Conservation (phyloP, 768 basidiomycete genomes). For the Chalciporus piperatus region DNA sequence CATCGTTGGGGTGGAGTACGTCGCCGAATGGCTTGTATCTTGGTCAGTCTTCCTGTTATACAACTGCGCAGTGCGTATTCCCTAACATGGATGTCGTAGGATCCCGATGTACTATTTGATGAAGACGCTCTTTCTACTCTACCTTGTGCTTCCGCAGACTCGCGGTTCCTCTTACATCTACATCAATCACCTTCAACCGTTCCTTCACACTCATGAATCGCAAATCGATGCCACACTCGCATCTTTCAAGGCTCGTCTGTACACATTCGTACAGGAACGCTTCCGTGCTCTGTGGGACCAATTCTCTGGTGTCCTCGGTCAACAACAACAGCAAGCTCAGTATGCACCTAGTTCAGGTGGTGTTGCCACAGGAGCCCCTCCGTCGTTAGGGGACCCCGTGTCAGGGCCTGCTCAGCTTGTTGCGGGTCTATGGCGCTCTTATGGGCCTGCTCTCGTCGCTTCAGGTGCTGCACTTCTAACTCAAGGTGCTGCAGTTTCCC, state of each 20-base stretch:
- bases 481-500: conserved; percentile 45
- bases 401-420: conserved; percentile 66
- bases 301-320: conserved; percentile 47
- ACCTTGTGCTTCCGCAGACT: conserved; percentile 87
- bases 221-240: conserved; percentile 84
- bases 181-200: conserved; percentile 71
- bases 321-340: conserved; percentile 37
- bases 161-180: conserved; percentile 88
- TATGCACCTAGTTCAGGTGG: conserved; percentile 20
- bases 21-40: conserved; percentile 83
- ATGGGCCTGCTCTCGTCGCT: conserved; percentile 70
- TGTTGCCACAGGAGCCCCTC: conserved; percentile 35
- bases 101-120: conserved; percentile 84
- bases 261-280: conserved; percentile 63
- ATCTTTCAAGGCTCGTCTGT: conserved; percentile 54
- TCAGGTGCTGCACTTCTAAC: conserved; percentile 62
- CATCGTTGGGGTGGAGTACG: conserved; percentile 77
- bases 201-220: conserved; percentile 76
- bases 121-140: conserved; percentile 84
- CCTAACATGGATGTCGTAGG: conserved; percentile 42
- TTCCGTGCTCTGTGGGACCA: conserved; percentile 66
- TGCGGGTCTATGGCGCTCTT: conserved; percentile 71
- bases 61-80: conserved; percentile 1
- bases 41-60: conserved; percentile 53
- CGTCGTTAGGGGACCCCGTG: conserved; percentile 49